Evolutionary conservation across 2,329 filamentous ascomycete genomes (phyloP).

Genomic region (Rhinocladiella similis): DNA sequence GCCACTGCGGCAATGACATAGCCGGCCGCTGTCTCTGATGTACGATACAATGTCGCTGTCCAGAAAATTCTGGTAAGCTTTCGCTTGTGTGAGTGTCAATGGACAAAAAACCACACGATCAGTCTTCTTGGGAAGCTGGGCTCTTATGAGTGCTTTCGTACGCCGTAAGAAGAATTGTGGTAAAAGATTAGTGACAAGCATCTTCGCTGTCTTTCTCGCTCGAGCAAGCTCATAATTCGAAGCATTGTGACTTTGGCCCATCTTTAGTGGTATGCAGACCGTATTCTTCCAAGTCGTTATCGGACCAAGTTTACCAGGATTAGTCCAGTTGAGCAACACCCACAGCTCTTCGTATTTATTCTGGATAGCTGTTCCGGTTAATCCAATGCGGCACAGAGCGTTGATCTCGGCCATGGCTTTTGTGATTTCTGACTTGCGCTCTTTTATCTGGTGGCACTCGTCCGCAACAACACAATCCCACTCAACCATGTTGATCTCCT

Average conservation of each 20-base stretch:
- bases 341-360: conserved; percentile 98
- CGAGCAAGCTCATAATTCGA: conserved; percentile 78
- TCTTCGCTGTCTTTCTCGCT: conserved; percentile 77
- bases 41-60: conserved; percentile 67
- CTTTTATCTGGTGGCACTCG: conserved; percentile 89
- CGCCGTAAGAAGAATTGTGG: conserved; percentile 87
- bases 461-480: conserved; percentile 97
- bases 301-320: conserved; percentile 71
- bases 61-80: conserved; percentile 83
- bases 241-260: conserved; percentile 91
- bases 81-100: conserved; percentile 74
- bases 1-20: conserved; percentile 68
- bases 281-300: conserved; percentile 74
- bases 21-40: conserved; percentile 67
- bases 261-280: conserved; percentile 76
- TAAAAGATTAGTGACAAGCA: conserved; percentile 81
- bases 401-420: conserved; percentile 89
- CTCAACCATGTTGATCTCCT: conserved; percentile 74
- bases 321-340: conserved; percentile 95
- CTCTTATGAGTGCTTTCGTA: conserved; percentile 87
- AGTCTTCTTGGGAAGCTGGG: conserved; percentile 91
- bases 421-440: conserved; percentile 72
- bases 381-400: conserved; percentile 83
- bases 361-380: conserved; percentile 95
- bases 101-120: conserved; percentile 95